phyloP scores from a whole-genome alignment of 257 asterid species.

The Fraxinus quadrangulata region DNA sequence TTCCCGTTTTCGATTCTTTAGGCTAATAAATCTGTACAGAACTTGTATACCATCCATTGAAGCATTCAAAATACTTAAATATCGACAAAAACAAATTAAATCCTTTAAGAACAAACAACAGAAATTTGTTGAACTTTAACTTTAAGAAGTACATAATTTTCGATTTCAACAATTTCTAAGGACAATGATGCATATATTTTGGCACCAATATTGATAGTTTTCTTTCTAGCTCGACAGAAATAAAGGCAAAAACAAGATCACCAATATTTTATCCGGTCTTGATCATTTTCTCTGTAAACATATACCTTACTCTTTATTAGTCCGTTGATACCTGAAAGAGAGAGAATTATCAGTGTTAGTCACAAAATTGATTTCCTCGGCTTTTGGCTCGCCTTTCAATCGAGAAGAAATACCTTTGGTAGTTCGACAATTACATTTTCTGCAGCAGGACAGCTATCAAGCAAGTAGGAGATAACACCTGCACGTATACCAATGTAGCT shows the following conservation, averaged over 20 bases:
- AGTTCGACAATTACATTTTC: conserved; percentile 33
- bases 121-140: not conserved
- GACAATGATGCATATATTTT: not conserved
- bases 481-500: conserved; percentile 24
- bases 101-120: not conserved
- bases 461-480: conserved; percentile 33
- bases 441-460: conserved; percentile 44
- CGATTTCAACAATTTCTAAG: not conserved
- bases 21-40: not conserved
- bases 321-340: not conserved
- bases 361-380: not conserved
- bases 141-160: not conserved
- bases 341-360: not conserved
- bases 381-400: not conserved
- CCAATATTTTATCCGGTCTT: not conserved
- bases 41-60: not conserved
- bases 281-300: not conserved
- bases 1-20: too few species aligned
- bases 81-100: not conserved
- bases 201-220: not conserved
- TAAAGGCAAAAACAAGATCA: not conserved
- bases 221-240: not conserved
- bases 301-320: not conserved
- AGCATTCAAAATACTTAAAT: not conserved
- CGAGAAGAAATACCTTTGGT: conserved; percentile 39